These are phyloP conservation scores for Trichoderma reesei DNA, from an alignment of 495 filamentous ascomycete species.

Conservation along the genomic window DNA sequence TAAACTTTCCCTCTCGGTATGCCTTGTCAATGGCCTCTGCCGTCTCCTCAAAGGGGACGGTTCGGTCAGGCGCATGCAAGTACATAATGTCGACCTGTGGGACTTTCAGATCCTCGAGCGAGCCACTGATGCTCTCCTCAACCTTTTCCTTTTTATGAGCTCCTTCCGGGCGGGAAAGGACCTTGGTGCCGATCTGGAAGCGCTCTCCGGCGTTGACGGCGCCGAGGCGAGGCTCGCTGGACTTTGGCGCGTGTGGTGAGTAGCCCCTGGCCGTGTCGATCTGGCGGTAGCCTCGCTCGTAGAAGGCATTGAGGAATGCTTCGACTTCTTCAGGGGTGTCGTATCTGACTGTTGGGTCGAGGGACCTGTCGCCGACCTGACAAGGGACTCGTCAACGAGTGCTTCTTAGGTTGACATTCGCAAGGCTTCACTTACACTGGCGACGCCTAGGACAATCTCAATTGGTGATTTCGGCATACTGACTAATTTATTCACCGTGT, in stretches of 20 bases:
- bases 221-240: constrained; percentile 21
- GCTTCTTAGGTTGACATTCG: background rate
- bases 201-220: constrained; percentile 6
- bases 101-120: constrained; percentile 18
- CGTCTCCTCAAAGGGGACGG: constrained; percentile 69
- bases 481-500: background rate
- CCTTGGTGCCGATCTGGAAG: constrained; percentile 22
- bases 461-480: constrained; percentile 12
- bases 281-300: constrained; percentile 65
- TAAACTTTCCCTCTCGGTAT: constrained; percentile 83
- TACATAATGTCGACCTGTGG: constrained; percentile 20
- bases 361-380: constrained; percentile 16
- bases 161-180: constrained; percentile 14
- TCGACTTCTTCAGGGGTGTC: constrained; percentile 17
- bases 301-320: constrained; percentile 50
- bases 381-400: background rate
- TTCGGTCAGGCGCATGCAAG: constrained; percentile 43
- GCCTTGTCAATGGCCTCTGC: constrained; percentile 67
- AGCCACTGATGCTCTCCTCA: constrained; percentile 17
- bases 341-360: constrained; percentile 14
- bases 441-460: constrained; percentile 15
- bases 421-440: constrained; percentile 9
- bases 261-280: constrained; percentile 75
- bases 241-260: constrained; percentile 14
- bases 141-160: constrained; percentile 19